A percentile compares a stretch with the other conserved stretches of the same genome.
phyloP scores from a whole-genome alignment of 1,284 basidiomycete genomes.

The Papiliotrema nemorosa region DNA sequence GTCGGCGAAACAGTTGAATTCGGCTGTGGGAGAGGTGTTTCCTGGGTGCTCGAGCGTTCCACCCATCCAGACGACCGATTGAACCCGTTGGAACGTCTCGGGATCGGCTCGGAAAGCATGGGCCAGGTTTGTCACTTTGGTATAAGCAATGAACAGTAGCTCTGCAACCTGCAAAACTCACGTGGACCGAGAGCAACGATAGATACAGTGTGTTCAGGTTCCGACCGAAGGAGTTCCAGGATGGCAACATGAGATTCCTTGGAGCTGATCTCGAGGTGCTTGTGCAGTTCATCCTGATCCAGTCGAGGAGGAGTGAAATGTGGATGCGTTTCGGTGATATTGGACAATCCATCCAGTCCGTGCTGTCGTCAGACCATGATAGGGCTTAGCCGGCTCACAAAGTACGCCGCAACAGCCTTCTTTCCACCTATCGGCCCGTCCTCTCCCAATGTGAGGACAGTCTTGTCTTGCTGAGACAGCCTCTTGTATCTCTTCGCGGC shows the following conservation, averaged over 20 bases:
- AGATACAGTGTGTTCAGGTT: constrained; percentile 64
- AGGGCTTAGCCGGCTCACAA: constrained; percentile 49
- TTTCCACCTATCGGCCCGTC: constrained; percentile 72
- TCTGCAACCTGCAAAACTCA: constrained; percentile 23
- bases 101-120: constrained; percentile 61
- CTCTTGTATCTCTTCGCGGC: constrained; percentile 62
- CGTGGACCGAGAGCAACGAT: constrained; percentile 81
- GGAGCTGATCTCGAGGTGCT: constrained; percentile 56
- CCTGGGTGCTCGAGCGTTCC: constrained; percentile 92
- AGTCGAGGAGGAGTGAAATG: constrained; percentile 59
- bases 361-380: constrained; percentile 35
- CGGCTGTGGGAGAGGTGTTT: constrained; percentile 76
- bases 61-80: constrained; percentile 85
- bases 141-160: not conserved
- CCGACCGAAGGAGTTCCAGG: constrained; percentile 61
- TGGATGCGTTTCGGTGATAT: constrained; percentile 68
- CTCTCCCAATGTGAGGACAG: constrained; percentile 65
- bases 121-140: constrained; percentile 75
- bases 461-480: constrained; percentile 54
- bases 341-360: constrained; percentile 74
- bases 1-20: constrained; percentile 94
- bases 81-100: constrained; percentile 57
- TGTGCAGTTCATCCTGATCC: constrained; percentile 43
- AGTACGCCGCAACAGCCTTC: constrained; percentile 77
- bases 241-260: constrained; percentile 62